Evolutionary conservation across 768 basidiomycete species (phyloP), one percentile per base, ranked within the genome.

Genomic region (Kwoniella heveanensis): DNA sequence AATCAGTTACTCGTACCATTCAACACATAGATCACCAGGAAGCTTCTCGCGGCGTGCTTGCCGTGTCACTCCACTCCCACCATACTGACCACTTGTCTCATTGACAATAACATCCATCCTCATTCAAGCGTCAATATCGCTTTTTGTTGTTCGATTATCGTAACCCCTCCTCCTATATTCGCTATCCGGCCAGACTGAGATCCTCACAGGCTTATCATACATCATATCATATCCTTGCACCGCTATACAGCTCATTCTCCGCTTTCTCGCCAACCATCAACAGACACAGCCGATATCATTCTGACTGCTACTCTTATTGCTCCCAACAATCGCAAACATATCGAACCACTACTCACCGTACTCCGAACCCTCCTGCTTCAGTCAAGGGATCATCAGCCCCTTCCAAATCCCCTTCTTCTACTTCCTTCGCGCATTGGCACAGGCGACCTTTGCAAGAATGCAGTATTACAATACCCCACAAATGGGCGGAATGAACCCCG

Each of bases 401-500:
- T 55, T 29, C 22, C 61, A 61, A 47, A 47, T 44, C 22, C 61
- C 61, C 25, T 55, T 62, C 27, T 51, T 46, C 47, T 62, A 56
- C 49, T 56, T 48, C 30, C 54, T 56, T 26, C 61, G 61, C 17
- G 53, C 47, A 15, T 39, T 55, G 24, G 61, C 60, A 10, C 60
- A 37, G 24, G 53, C 60, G 5, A 54, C 52, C 6, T 13, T 36
- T 6, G 32, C 39, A 19, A 56, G 22, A 22, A 64, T 64, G 62
- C 62, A 64, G 32, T 64, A 64, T 32, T 64, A 64, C 37, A 64
- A 64, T 37, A 48, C 48, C 9, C 54, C 62, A 8, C 48, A 36
- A 17, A 64, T 64, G 62, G 39, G 39, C 6, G 39, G 39, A 10
- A 54, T 64, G 44, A 29, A 29, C 30, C 56, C 37, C 22, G 39